Percentiles rank a stretch among this genome's conserved stretches.
Evolutionary conservation across 1,284 basidiomycete species (phyloP).

Genomic region (Pseudozyma thailandica): DNA sequence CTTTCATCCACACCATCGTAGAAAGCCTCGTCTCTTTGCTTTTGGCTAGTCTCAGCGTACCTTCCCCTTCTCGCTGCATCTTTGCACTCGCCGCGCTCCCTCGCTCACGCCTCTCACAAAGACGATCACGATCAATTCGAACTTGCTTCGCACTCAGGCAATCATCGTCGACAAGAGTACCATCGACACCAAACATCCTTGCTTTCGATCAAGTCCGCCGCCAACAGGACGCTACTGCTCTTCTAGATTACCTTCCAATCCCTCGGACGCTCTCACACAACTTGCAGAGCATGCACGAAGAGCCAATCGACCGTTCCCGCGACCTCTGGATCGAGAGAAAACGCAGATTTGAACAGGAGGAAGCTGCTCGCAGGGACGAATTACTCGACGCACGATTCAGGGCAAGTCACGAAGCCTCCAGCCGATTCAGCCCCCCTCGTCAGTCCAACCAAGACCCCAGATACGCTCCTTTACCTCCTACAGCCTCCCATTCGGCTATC

Average conservation of each 20-base stretch:
- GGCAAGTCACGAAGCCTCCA: conserved; percentile 22
- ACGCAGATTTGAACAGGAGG: conserved; percentile 44
- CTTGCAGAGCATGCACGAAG: conserved; percentile 50
- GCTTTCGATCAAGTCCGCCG: too few species aligned
- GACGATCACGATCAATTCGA: too few species aligned
- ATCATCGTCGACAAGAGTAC: too few species aligned
- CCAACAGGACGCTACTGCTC: too few species aligned
- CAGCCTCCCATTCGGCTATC: conserved; percentile 4
- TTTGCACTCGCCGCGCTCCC: too few species aligned
- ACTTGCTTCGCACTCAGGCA: too few species aligned
- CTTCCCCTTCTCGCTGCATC: too few species aligned
- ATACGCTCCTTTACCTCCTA: conserved; percentile 20
- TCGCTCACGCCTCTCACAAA: too few species aligned
- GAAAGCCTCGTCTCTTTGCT: too few species aligned
- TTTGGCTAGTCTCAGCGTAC: too few species aligned
- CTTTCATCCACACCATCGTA: conserved; percentile 13
- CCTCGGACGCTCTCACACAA: conserved; percentile 18
- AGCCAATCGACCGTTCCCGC: conserved; percentile 50
- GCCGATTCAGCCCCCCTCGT: conserved; percentile 31
- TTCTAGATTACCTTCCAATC: too few species aligned
- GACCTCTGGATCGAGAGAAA: conserved; percentile 55
- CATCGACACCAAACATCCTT: too few species aligned
- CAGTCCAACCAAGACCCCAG: conserved; percentile 24
- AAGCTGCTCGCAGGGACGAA: conserved; percentile 36
- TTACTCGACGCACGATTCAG: conserved; percentile 39